These are phyloP conservation scores for Yamadazyma philogaea DNA, from an alignment of 805 yeast species.

Conservation along the genomic window DNA sequence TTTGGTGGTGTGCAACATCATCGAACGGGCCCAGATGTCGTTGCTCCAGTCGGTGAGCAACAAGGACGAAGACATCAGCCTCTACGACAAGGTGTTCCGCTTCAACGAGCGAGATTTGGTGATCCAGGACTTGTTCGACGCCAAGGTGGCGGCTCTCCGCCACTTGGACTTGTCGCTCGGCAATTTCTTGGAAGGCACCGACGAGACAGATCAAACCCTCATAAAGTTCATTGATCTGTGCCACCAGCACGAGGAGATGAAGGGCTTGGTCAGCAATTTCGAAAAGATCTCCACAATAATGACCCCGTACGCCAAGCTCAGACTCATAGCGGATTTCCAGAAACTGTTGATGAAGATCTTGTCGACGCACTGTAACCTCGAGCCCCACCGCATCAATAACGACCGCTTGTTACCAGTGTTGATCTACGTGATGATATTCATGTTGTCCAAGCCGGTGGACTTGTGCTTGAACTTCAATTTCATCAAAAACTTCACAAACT, in stretches of 20 bases:
- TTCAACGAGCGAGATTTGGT: constrained; percentile 39
- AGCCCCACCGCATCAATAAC: constrained; percentile 29
- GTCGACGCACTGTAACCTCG: constrained; percentile 17
- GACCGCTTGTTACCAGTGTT: constrained; percentile 40
- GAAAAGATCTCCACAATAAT: constrained; percentile 17
- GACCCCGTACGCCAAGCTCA: constrained; percentile 35
- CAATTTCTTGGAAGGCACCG: constrained; percentile 27
- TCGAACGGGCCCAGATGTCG: constrained; percentile 32
- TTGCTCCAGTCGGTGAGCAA: constrained; percentile 24
- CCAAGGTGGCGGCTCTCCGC: constrained; percentile 28
- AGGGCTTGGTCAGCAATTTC: constrained; percentile 12
- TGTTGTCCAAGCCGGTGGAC: constrained; percentile 20
- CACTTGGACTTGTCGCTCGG: constrained; percentile 26
- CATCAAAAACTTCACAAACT: constrained; percentile 33
- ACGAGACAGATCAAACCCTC: constrained; percentile 9
- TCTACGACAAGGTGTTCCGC: constrained; percentile 38
- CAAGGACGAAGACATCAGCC: constrained; percentile 26
- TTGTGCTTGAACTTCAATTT: constrained; percentile 36
- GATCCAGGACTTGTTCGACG: constrained; percentile 33
- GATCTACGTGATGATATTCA: constrained; percentile 34
- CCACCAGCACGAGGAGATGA: constrained; percentile 3
- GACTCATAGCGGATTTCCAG: constrained; percentile 29
- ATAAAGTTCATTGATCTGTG: constrained; percentile 18
- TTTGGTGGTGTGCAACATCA: constrained; percentile 28
- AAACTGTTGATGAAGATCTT: constrained; percentile 22